Base-by-base conservation (phyloP, 805 yeast species). In the Myxozyma neglecta region DNA sequence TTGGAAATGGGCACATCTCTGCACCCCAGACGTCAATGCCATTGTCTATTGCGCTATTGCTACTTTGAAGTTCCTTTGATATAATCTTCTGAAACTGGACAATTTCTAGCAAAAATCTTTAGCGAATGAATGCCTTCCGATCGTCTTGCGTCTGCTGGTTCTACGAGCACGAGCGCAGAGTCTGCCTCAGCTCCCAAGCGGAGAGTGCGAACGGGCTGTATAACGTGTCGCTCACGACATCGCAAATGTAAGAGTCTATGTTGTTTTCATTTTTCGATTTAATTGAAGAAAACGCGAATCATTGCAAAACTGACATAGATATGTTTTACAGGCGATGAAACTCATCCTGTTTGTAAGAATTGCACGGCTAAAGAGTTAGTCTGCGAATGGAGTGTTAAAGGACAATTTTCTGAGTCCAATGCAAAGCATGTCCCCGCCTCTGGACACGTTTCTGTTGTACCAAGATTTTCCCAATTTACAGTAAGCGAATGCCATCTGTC, bases 201-300 rank as follows among this genome's bases (percentile, higher is more conserved):
- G 2, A 56, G 62, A 3, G 65, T 57, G 40, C 58, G 65, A 8
- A 61, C 62, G 29, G 59, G 65, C 43, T 61, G 62, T 42, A 18
- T 37, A 42, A 61, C 62, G 29, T 61, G 65, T 48, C 58, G 62
- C 20, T 18, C 53, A 5, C 58, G 65, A 1, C 65, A 57, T 37
- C 61, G 62, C 16, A 61, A 61, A 45, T 61, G 65, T 57, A 4
- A 16, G 60, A 24, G 29, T 24, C 29, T 24, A 24, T 24, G 29
- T 5, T 44, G 4, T 16, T n/a, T 37, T 29, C 36, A 3, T 11
- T n/a, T 7, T 9, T 39, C n/a, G 10, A 34, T n/a, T 13, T 39
- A 7, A 4, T 32, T 6, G 18, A 18, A 16, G 32, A 11, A 20
- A 9, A 60, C 5, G 2, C 10, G 6, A 16, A 16, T 35, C 9